A percentile compares a stretch with the other conserved stretches of the same genome.
phyloP scores from a whole-genome alignment of 495 filamentous ascomycete genomes.

The Aspergillus hancockii region DNA sequence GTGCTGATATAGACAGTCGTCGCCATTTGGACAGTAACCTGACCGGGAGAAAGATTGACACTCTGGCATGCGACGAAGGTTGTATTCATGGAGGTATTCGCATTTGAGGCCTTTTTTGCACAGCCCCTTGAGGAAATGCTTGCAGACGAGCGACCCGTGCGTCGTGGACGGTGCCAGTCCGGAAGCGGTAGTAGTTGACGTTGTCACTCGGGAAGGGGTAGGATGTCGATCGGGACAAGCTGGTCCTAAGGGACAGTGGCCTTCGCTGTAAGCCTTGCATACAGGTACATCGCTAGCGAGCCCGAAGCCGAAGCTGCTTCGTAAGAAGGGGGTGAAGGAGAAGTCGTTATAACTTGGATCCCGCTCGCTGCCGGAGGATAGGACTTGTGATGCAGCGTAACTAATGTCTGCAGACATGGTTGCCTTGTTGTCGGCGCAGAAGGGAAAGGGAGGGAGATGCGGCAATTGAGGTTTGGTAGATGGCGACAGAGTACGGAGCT shows the following conservation, averaged over 20 bases:
- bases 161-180: constrained; percentile 49
- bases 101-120: constrained; percentile 96
- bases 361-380: constrained; percentile 46
- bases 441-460: not conserved
- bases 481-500: not conserved
- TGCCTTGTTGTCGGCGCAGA: not conserved
- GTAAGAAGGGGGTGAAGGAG: constrained; percentile 74
- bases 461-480: not conserved
- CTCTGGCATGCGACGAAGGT: constrained; percentile 95
- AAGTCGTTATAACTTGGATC: constrained; percentile 62
- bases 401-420: constrained; percentile 43
- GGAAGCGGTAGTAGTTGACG: constrained; percentile 56
- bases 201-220: constrained; percentile 47
- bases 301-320: constrained; percentile 73
- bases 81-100: constrained; percentile 98
- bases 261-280: constrained; percentile 78
- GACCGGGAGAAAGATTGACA: constrained; percentile 89
- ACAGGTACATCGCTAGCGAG: constrained; percentile 71
- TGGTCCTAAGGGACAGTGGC: constrained; percentile 76
- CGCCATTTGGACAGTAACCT: constrained; percentile 91
- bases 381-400: constrained; percentile 33
- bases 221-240: constrained; percentile 70
- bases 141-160: constrained; percentile 80
- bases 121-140: constrained; percentile 95
- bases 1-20: constrained; percentile 96